These are phyloP conservation scores for Trypanosoma rangeli DNA, from an alignment of 208 protist genomes.

Conservation along the genomic window DNA sequence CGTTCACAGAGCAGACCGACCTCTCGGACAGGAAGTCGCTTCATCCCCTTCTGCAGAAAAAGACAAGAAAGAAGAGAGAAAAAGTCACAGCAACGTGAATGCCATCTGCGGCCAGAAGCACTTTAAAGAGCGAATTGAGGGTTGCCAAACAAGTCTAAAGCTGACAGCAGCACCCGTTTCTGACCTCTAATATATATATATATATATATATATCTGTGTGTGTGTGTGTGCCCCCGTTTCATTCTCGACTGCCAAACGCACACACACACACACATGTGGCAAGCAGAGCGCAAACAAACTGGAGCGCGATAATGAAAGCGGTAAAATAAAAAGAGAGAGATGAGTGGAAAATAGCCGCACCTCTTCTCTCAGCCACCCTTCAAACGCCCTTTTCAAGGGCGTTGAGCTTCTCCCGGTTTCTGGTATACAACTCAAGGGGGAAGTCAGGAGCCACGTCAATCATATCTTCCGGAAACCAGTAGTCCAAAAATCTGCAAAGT, in stretches of 20 bases:
- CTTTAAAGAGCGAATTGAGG: not conserved
- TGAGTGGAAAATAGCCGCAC: not conserved
- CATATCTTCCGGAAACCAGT: constrained; percentile 64
- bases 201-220: too few relatives aligned
- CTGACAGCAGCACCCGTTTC: not conserved
- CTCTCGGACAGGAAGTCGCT: constrained; percentile 35
- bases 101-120: not conserved
- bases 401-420: constrained; percentile 80
- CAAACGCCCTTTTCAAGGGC: constrained; percentile 29
- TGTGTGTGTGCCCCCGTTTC: too few relatives aligned
- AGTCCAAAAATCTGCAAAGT: constrained; percentile 78
- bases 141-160: constrained; percentile 11
- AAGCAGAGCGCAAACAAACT: too few relatives aligned
- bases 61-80: constrained; percentile 21
- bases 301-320: too few relatives aligned
- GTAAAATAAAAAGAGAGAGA: not conserved
- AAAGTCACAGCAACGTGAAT: not conserved
- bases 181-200: too few relatives aligned
- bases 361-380: constrained; percentile 2
- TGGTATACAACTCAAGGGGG: constrained; percentile 74
- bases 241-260: too few relatives aligned
- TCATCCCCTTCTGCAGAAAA: constrained; percentile 29
- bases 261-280: too few relatives aligned
- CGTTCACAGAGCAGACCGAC: constrained; percentile 53
- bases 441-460: constrained; percentile 94